Conservation (phyloP, 108 stramenopile genomes). For the Cyclotella kingstonii region DNA sequence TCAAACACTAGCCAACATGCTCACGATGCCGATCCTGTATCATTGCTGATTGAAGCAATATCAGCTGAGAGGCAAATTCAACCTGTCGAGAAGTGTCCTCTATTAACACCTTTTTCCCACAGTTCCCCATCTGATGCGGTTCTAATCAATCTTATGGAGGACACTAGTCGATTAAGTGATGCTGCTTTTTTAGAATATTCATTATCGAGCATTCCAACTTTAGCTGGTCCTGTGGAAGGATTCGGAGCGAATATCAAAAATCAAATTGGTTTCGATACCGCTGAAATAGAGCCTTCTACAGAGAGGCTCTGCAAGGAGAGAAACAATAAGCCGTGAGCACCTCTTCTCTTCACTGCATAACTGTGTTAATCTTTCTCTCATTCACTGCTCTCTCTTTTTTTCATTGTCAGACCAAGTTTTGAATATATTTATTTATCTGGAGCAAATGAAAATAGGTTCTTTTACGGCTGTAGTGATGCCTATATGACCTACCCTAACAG, state of each 20-base stretch:
- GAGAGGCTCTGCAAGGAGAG: conserved; percentile 50
- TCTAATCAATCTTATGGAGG: conserved; percentile 23
- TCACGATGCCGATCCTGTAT: conserved; percentile 16
- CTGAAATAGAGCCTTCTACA: conserved; percentile 21
- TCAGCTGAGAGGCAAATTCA: background rate
- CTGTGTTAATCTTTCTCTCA: background rate
- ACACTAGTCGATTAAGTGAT: conserved; percentile 51
- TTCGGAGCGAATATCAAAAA: conserved; percentile 51
- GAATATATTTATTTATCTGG: conserved; percentile 44
- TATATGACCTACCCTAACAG: conserved; percentile 45
- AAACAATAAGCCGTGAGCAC: conserved; percentile 33
- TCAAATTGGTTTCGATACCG: background rate
- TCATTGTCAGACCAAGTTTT: conserved; percentile 48
- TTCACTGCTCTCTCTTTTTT: background rate
- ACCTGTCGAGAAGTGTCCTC: background rate
- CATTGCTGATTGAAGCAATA: conserved; percentile 24
- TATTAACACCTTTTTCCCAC: background rate
- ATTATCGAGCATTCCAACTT: conserved; percentile 41
- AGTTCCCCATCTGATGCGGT: conserved; percentile 2
- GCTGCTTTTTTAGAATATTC: conserved; percentile 60
- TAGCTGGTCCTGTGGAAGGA: conserved; percentile 68
- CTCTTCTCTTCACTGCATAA: background rate
- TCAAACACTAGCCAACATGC: background rate
- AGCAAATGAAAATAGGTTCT: conserved; percentile 59
- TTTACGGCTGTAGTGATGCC: conserved; percentile 59